A percentile compares a stretch with the other conserved stretches of the same genome.
These are phyloP conservation scores for Penicillium sp. DNA, from an alignment of 2,329 filamentous ascomycete species.

Conservation along the genomic window DNA sequence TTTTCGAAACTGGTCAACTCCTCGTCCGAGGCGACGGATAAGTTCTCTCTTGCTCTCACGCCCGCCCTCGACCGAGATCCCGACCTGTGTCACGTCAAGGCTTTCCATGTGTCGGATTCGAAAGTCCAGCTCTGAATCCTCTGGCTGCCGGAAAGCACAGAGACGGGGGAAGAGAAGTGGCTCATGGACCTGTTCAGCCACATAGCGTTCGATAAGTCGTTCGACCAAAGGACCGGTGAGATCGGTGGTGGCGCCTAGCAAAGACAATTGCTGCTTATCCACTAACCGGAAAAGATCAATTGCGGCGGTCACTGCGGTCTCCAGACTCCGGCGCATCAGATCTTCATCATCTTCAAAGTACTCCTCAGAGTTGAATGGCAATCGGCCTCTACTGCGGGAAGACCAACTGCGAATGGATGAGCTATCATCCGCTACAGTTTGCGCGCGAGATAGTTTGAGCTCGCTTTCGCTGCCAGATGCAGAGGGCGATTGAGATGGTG, in stretches of 20 bases:
- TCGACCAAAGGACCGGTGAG: conserved; percentile 89
- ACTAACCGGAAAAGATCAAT: conserved; percentile 95
- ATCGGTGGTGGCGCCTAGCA: conserved; percentile 87
- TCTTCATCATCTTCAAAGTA: conserved; percentile 89
- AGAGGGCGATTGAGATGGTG: conserved; percentile 52
- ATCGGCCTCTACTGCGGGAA: conserved; percentile 30
- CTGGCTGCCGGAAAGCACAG: conserved; percentile 68
- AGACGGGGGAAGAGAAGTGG: conserved; percentile 76
- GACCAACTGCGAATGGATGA: conserved; percentile 34
- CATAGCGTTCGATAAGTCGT: conserved; percentile 88
- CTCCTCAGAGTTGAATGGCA: conserved; percentile 58
- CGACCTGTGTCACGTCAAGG: conserved; percentile 91
- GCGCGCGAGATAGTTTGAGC: conserved; percentile 21
- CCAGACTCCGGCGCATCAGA: conserved; percentile 78
- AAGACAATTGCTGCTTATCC: conserved; percentile 89
- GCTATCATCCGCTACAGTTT: conserved; percentile 38
- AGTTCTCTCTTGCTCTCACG: conserved; percentile 75
- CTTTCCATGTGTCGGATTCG: conserved; percentile 91
- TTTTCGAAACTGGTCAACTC: conserved; percentile 83
- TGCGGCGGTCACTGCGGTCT: conserved; percentile 85
- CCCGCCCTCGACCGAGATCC: conserved; percentile 77
- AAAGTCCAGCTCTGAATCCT: conserved; percentile 81
- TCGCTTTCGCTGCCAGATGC: conserved; percentile 48
- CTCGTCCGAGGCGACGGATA: conserved; percentile 67
- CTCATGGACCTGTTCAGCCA: conserved; percentile 88